A percentile compares a stretch with the other conserved stretches of the same genome.
Evolutionary conservation across 2,329 filamentous ascomycete species (phyloP).

Genomic region (Fusarium udum): DNA sequence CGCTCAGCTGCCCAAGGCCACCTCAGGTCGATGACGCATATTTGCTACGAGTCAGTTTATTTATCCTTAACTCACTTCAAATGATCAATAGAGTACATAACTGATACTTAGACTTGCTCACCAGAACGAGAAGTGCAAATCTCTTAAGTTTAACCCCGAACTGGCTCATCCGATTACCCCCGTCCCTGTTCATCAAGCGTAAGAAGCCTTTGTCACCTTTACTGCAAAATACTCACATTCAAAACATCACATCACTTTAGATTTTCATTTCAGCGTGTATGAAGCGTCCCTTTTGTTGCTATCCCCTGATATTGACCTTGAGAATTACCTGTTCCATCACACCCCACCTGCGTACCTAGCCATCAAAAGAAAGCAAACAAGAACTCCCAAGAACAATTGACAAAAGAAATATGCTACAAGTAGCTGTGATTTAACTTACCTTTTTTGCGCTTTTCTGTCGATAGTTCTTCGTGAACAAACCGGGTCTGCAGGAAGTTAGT

Average conservation of each 20-base stretch:
- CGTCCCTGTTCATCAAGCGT: rapidly evolving
- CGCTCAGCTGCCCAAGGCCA: rapidly evolving
- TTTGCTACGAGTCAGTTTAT: rapidly evolving
- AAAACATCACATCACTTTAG: rapidly evolving
- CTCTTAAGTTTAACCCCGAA: neutral
- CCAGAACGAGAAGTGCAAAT: neutral
- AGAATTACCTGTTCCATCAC: neutral
- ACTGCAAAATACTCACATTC: rapidly evolving
- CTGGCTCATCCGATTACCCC: neutral
- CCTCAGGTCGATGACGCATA: rapidly evolving
- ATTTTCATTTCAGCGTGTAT: rapidly evolving
- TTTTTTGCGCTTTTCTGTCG: neutral
- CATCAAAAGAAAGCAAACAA: neutral
- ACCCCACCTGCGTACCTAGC: neutral
- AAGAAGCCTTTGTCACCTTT: too few species aligned
- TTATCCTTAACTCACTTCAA: rapidly evolving
- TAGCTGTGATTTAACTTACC: neutral
- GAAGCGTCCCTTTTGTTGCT: neutral
- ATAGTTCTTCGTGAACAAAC: neutral
- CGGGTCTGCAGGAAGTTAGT: too few species aligned
- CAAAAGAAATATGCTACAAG: neutral
- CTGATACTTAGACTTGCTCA: neutral
- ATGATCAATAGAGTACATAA: rapidly evolving
- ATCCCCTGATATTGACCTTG: neutral
- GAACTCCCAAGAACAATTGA: neutral